These are phyloP conservation scores for Arthrocladium fulminans DNA, from an alignment of 2,329 filamentous ascomycete genomes.

Conservation along the genomic window DNA sequence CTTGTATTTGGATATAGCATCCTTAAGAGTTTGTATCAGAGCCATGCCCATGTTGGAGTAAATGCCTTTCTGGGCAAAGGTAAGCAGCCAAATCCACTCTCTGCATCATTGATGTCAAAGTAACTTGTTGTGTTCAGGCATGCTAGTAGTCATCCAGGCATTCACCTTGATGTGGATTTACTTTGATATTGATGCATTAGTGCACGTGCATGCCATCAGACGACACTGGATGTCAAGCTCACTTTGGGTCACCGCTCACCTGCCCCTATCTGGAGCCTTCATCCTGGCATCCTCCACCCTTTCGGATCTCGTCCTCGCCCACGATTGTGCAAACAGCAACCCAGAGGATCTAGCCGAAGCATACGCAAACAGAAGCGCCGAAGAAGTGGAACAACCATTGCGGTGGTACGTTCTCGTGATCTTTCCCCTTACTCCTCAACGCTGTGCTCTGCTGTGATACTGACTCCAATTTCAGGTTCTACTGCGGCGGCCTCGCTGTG, in stretches of 20 bases:
- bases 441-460: not conserved
- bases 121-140: not conserved
- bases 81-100: constrained; percentile 31
- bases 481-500: constrained; percentile 53
- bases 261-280: constrained; percentile 24
- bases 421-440: too few species aligned
- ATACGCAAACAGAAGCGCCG: constrained; percentile 43
- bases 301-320: constrained; percentile 50
- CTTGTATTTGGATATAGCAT: constrained; percentile 58
- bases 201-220: constrained; percentile 54
- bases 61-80: constrained; percentile 52
- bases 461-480: constrained; percentile 34
- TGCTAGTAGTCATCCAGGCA: constrained; percentile 36
- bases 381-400: constrained; percentile 44
- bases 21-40: constrained; percentile 39
- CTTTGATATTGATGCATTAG: constrained; percentile 52
- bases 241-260: constrained; percentile 48
- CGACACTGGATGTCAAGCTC: constrained; percentile 38
- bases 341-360: constrained; percentile 42
- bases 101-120: not conserved
- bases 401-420: constrained; percentile 41
- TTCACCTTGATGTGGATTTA: constrained; percentile 56
- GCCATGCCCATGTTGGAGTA: constrained; percentile 14
- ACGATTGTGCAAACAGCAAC: constrained; percentile 44
- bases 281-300: constrained; percentile 26